Percentiles rank a stretch among this genome's conserved stretches.
Evolutionary conservation across 2,329 filamentous ascomycete species (phyloP).

Genomic region (Trichoderma sp.): DNA sequence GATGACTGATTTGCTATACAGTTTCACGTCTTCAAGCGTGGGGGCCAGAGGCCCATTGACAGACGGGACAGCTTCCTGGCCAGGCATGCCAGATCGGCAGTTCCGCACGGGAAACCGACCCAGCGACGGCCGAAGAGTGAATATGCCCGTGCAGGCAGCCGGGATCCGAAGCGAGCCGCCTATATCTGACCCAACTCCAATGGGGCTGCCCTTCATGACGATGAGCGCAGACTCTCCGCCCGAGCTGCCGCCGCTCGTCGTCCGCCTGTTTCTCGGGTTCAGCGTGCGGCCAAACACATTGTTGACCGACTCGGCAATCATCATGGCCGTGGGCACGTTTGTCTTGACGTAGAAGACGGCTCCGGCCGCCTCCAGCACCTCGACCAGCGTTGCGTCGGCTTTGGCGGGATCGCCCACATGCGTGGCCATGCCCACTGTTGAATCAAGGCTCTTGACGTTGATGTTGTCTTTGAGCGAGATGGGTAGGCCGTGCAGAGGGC

Average conservation of each 20-base stretch:
- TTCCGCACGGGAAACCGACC: slow-evolving; percentile 60
- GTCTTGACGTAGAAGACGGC: slow-evolving; percentile 61
- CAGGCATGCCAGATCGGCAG: slow-evolving; percentile 59
- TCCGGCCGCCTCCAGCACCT: slow-evolving; percentile 49
- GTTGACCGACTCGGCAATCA: slow-evolving; percentile 69
- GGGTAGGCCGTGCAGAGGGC: slow-evolving; percentile 67
- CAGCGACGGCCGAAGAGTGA: slow-evolving; percentile 57
- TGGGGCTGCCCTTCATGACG: slow-evolving; percentile 56
- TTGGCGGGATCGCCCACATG: slow-evolving; percentile 60
- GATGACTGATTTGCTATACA: slow-evolving; percentile 57
- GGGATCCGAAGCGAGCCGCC: slow-evolving; percentile 56
- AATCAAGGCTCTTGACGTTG: slow-evolving; percentile 60
- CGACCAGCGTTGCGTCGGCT: slow-evolving; percentile 44
- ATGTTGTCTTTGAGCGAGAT: slow-evolving; percentile 73
- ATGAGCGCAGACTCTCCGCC: slow-evolving; percentile 69
- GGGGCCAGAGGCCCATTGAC: slow-evolving; percentile 65
- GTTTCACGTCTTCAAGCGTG: slow-evolving; percentile 55
- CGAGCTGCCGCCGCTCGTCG: slow-evolving; percentile 65
- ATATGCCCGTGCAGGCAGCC: slow-evolving; percentile 60
- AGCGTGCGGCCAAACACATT: slow-evolving; percentile 64
- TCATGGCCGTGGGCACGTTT: slow-evolving; percentile 63
- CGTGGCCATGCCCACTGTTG: slow-evolving; percentile 64
- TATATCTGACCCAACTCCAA: slow-evolving; percentile 68
- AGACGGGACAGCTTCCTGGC: slow-evolving; percentile 64
- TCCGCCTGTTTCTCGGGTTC: slow-evolving; percentile 60